phyloP scores from a whole-genome alignment of 176 grass and related monocot genomes.

The Pontederia crassipes region DNA sequence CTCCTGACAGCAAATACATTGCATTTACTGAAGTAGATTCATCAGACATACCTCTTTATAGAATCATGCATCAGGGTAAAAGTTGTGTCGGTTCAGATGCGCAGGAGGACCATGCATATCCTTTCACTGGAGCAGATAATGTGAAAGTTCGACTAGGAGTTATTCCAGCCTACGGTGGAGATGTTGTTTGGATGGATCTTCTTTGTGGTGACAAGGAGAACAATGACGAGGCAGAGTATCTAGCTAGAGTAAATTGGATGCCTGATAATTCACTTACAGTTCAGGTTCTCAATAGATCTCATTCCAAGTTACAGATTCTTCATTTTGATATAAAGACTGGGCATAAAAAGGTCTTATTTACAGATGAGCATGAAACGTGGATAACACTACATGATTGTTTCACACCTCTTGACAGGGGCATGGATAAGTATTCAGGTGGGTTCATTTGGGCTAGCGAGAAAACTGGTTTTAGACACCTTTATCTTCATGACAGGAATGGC shows the following conservation, averaged over 20 bases:
- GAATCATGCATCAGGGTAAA: conserved; percentile 99
- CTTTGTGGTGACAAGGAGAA: conserved; percentile 49
- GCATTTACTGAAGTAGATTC: conserved; percentile 91
- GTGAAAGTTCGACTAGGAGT: conserved; percentile 82
- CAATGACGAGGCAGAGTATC: conserved; percentile 71
- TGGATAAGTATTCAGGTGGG: conserved; percentile 51
- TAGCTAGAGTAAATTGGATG: conserved; percentile 91
- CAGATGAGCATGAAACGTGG: conserved; percentile 74
- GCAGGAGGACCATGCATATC: conserved; percentile 96
- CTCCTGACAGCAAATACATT: conserved; percentile 83
- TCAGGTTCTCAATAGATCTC: conserved; percentile 84
- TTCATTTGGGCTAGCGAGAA: conserved; percentile 99
- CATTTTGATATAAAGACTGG: conserved; percentile 76
- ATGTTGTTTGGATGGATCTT: conserved; percentile 92
- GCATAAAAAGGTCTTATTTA: conserved; percentile 54
- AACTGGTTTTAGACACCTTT: conserved; percentile 90
- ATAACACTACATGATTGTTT: conserved; percentile 94
- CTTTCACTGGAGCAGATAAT: conserved; percentile 90
- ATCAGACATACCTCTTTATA: conserved; percentile 81
- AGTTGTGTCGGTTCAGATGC: conserved; percentile 60
- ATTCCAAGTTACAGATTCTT: conserved; percentile 79
- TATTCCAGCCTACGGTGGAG: conserved; percentile 57
- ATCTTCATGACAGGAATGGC: conserved; percentile 74
- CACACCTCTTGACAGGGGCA: conserved; percentile 65
- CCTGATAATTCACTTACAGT: conserved; percentile 66